Evolutionary conservation across 176 grass and related monocot genomes (phyloP), one percentile per base, ranked within the genome.

Genomic region (Phoenix dactylifera): DNA sequence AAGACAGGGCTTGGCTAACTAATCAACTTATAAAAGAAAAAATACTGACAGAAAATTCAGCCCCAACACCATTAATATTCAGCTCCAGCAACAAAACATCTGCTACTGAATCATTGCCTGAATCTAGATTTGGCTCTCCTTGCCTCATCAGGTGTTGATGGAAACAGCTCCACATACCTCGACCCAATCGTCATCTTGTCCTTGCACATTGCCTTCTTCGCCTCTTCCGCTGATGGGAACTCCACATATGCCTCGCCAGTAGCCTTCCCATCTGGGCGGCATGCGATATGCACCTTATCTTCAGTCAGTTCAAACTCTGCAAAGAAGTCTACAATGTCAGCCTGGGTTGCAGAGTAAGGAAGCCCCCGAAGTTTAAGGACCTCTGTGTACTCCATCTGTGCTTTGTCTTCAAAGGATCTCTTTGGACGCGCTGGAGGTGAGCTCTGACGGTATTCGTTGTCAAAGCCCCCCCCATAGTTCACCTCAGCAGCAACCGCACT

Each of bases 181-280:
- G 82, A 82, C 32, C 91, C 83, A 16, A 96, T 96, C 15, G 80
- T 96, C 91, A 90, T 96, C 80, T 96, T 90, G 51, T 96, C 91
- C 69, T 89, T 86, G 67, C 86, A 74, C 86, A 96, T 96, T 7
- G 86, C 91, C 1, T 85, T 86, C 75, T 90, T 96, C 0, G 91
- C 86, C 20, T 82, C 63, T 56, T 96, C 91, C 16, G 77, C 80
- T 3, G 80, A 87, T 1, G 80, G 77, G 22, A 96, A 96, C 75
- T 96, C 91, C 0, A 78, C 91, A 44, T 74, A 87, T 7, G 86
- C 86, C 63, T 95, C 86, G 15, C 86, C 86, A 0, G 86, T 96
- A 16, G 92, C 83, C 65, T 85, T 90, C 1, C 90, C 90, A 9
- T 95, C 86, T 0, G 68, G 54, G 17, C 87, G 81, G 65, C 65